These are phyloP conservation scores for Pleurotus citrinopileatus DNA, from an alignment of 768 basidiomycete species.

Conservation along the genomic window DNA sequence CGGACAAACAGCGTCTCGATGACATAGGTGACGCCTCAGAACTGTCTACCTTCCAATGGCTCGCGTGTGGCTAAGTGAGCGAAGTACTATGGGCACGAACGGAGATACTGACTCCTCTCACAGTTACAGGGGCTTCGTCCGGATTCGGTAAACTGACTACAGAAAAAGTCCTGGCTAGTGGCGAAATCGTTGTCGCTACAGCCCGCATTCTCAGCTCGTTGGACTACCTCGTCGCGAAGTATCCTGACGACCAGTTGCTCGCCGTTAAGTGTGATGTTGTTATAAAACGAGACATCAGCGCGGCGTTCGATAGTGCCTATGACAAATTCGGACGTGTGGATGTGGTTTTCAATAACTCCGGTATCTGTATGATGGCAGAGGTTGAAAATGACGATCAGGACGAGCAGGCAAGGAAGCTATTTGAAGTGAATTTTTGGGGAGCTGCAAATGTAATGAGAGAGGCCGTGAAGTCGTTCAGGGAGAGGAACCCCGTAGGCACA, in stretches of 20 bases:
- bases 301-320: conserved; percentile 12
- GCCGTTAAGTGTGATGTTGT: conserved; percentile 35
- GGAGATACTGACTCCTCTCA: not conserved
- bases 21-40: no score
- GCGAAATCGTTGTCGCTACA: conserved; percentile 40
- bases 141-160: conserved; percentile 35
- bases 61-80: not conserved
- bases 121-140: conserved; percentile 17
- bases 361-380: conserved; percentile 17
- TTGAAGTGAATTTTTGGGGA: conserved; percentile 30
- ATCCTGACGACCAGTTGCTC: conserved; percentile 26
- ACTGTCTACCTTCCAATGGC: no score
- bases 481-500: conserved; percentile 29
- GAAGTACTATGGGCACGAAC: not conserved
- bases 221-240: conserved; percentile 19
- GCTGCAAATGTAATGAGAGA: conserved; percentile 25
- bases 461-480: conserved; percentile 32
- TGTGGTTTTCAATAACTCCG: conserved; percentile 19
- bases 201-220: conserved; percentile 30
- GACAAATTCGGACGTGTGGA: conserved; percentile 16
- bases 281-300: conserved; percentile 15
- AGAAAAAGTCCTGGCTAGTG: conserved; percentile 29
- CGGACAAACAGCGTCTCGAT: no score
- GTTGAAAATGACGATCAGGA: conserved; percentile 18
- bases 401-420: conserved; percentile 17